Conservation (phyloP, 179 eudicot genomes). For the Corrigiola litoralis region DNA sequence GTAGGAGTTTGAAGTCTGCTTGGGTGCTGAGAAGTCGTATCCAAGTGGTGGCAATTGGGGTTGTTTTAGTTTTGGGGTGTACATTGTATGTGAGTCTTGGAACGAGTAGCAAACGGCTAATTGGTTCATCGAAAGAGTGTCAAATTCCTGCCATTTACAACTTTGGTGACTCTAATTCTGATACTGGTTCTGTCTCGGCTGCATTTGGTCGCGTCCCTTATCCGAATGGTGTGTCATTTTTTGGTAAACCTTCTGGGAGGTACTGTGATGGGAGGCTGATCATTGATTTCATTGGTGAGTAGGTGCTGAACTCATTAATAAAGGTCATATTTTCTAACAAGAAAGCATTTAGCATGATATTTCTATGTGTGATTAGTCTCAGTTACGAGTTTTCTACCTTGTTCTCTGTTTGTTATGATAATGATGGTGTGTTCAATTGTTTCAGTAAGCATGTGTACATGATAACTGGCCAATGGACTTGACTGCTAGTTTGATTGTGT, state of each 20-base stretch:
- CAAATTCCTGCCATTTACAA: conserved; percentile 54
- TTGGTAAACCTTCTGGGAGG: conserved; percentile 49
- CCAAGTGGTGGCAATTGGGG: conserved; percentile 27
- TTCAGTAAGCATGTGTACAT: not conserved
- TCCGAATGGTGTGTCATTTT: conserved; percentile 50
- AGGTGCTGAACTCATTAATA: not conserved
- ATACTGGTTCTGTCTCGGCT: conserved; percentile 50
- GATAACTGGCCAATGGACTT: not conserved
- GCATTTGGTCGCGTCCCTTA: conserved; percentile 30
- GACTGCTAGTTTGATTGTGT: no score
- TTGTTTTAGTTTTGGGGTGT: conserved; percentile 28
- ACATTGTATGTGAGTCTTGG: conserved; percentile 21
- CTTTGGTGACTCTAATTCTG: conserved; percentile 76
- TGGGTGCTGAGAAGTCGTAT: conserved; percentile 17
- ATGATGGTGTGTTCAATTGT: not conserved
- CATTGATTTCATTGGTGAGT: conserved; percentile 50
- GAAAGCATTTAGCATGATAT: not conserved
- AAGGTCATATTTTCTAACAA: not conserved
- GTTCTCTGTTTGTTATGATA: no score
- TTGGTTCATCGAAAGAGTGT: conserved; percentile 27
- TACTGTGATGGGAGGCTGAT: conserved; percentile 53
- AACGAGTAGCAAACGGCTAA: conserved; percentile 7
- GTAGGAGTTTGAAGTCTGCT: conserved; percentile 8
- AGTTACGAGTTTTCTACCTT: not conserved
- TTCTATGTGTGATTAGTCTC: not conserved